Conservation (phyloP, 352 stramenopile genomes). For the Plasmopara viticola region DNA sequence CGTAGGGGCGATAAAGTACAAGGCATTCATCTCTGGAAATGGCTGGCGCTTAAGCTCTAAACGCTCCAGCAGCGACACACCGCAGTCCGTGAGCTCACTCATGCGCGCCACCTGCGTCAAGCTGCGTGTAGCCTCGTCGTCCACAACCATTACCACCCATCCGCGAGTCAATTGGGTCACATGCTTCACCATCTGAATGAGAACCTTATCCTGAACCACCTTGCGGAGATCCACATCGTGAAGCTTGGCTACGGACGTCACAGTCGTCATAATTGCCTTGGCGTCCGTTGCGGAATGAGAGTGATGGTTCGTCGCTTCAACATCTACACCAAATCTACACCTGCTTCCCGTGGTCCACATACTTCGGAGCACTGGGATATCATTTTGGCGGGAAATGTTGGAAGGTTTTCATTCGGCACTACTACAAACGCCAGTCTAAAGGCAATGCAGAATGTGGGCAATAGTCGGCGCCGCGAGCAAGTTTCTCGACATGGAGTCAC, state of each 20-base stretch:
- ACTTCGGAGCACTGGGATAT: slow-evolving; percentile 8
- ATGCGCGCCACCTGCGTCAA: slow-evolving; percentile 94
- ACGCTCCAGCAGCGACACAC: slow-evolving; percentile 94
- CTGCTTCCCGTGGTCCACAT: background rate
- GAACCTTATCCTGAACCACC: slow-evolving; percentile 76
- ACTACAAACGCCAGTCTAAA: background rate
- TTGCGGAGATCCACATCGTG: slow-evolving; percentile 65
- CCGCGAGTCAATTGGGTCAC: slow-evolving; percentile 66
- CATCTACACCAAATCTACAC: background rate
- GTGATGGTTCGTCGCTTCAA: slow-evolving; percentile 13
- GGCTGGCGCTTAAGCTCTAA: slow-evolving; percentile 93
- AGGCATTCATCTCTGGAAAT: slow-evolving; percentile 93
- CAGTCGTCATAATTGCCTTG: background rate
- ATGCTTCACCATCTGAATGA: slow-evolving; percentile 80
- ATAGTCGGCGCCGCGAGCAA: slow-evolving; percentile 50
- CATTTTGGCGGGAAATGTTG: slow-evolving; percentile 27
- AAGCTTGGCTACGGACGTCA: slow-evolving; percentile 11
- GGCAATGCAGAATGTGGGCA: slow-evolving; percentile 81
- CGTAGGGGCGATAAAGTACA: slow-evolving; percentile 94
- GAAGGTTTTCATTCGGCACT: too few species aligned
- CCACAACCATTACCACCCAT: slow-evolving; percentile 93
- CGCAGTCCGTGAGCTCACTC: slow-evolving; percentile 97
- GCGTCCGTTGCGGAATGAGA: slow-evolving; percentile 10
- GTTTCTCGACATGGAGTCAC: slow-evolving; percentile 37
- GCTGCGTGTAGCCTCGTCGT: slow-evolving; percentile 89